Base-by-base conservation (phyloP, 306 rosid species). In the Vigna reflexopilosa region DNA sequence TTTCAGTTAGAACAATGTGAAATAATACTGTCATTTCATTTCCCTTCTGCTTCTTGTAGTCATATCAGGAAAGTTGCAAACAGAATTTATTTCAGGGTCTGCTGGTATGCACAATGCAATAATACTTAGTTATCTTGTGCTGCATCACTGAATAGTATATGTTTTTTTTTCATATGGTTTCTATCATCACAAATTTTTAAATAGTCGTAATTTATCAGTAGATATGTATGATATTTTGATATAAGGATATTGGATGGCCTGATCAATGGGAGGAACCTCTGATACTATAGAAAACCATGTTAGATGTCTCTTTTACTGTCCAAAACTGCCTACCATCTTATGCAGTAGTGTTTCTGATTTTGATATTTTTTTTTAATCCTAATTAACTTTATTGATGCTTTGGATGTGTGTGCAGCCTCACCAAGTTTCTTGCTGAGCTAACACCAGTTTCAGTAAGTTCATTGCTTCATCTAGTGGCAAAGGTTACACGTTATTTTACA, bases 401-500 rank as follows among this genome's bases (percentile, higher is more conserved):
- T 86, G 70, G 47, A 47, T 80, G 32, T 83, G 38, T 45, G 30
- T 87, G 93, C 98, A 92, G 97, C 83, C 86, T 56, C 95, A 84
- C 65, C 92, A 85, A 81, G 88, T 92, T 52, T 78, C 87, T 59
- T 59, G 80, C 65, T 85, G 93, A 92, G 90, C 87, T 97, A 12
- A 88, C 88, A 80, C 90, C 98, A 56, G 93, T 78, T 85, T 92
- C 98, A 24, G 98, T 94, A 88, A 92, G 97, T 85, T 78, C 68
- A 70, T 17, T 76, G 77, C 57, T 80, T 75, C 76, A 78, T 55
- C 67, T 72, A 69, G 55, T 67, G 26, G 56, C n/a, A 38, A 72
- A 75, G 51, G 14, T 40, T 55, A 36, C 19, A 9, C 28, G 2
- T 26, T 26, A 26, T 26, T 26, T 16, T 47, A 59, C 42, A 24